Conservation (phyloP, 2,329 filamentous ascomycete species). For the Xylaria sp. region DNA sequence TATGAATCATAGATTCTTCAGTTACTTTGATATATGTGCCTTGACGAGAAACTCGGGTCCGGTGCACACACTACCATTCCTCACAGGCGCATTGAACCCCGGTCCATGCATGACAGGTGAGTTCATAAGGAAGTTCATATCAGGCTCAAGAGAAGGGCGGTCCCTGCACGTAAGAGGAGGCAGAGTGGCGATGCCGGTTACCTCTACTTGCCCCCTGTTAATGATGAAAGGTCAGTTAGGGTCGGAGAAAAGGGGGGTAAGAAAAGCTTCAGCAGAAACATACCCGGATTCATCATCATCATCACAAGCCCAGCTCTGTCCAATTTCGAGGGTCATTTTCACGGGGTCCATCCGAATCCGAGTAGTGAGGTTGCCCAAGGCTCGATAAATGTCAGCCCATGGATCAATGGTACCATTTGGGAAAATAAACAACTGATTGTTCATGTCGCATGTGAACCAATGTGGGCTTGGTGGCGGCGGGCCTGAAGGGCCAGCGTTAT, state of each 20-base stretch:
- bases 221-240: not conserved
- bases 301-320: conserved; percentile 14
- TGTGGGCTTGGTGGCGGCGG: conserved; percentile 23
- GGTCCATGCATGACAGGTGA: conserved; percentile 24
- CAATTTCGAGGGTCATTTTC: conserved; percentile 22
- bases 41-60: conserved; percentile 1
- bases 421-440: conserved; percentile 27
- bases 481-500: conserved; percentile 20
- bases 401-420: conserved; percentile 12
- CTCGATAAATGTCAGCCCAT: conserved; percentile 10
- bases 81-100: conserved; percentile 1
- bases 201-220: not conserved
- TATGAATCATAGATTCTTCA: not conserved
- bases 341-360: conserved; percentile 22
- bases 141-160: conserved; percentile 17
- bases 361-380: conserved; percentile 3
- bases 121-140: conserved; percentile 27
- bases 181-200: conserved; percentile 14
- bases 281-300: conserved; percentile 7
- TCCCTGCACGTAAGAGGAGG: conserved; percentile 13
- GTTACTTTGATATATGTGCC: not conserved
- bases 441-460: conserved; percentile 26
- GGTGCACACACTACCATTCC: conserved; percentile 23
- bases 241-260: not conserved
- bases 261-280: too few relatives aligned